Conservation (phyloP, 805 yeast species). For the Yamadazyma phyllophila region DNA sequence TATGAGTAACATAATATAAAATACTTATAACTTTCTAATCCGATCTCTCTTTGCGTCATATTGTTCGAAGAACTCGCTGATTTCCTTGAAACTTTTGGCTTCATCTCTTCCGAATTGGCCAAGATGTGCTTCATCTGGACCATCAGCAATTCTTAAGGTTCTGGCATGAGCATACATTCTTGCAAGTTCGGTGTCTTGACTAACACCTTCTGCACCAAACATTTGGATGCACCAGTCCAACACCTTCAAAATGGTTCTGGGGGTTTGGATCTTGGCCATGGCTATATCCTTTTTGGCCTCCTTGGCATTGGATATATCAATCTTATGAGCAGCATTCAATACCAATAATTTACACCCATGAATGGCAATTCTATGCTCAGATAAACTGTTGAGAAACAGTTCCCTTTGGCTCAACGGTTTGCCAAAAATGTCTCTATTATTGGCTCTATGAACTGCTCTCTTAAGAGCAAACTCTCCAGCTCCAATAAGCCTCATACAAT, state of each 20-base stretch:
- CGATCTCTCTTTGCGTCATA: slow-evolving; percentile 17
- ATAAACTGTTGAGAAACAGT: slow-evolving; percentile 46
- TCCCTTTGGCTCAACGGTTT: slow-evolving; percentile 50
- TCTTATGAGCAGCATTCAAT: slow-evolving; percentile 58
- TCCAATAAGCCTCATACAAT: slow-evolving; percentile 65
- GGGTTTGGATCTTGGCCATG: slow-evolving; percentile 60
- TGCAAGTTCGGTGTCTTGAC: slow-evolving; percentile 60
- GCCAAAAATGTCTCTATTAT: slow-evolving; percentile 52
- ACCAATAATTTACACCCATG: slow-evolving; percentile 54
- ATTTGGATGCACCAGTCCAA: slow-evolving; percentile 64
- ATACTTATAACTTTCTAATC: slow-evolving; percentile 24
- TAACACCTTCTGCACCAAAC: slow-evolving; percentile 64
- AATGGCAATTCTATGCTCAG: slow-evolving; percentile 52
- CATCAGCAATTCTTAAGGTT: slow-evolving; percentile 63
- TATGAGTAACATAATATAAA: neutral
- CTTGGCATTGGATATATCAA: slow-evolving; percentile 54
- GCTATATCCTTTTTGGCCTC: slow-evolving; percentile 56
- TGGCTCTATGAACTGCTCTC: slow-evolving; percentile 50
- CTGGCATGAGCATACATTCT: slow-evolving; percentile 50
- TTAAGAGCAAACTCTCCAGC: slow-evolving; percentile 55
- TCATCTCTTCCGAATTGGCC: slow-evolving; percentile 53
- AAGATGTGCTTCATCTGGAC: slow-evolving; percentile 67
- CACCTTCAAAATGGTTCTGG: slow-evolving; percentile 50
- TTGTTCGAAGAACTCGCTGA: slow-evolving; percentile 34
- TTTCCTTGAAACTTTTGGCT: slow-evolving; percentile 34